Evolutionary conservation across 2,329 filamentous ascomycete genomes (phyloP).

Genomic region (Cryphonectria radicalis): DNA sequence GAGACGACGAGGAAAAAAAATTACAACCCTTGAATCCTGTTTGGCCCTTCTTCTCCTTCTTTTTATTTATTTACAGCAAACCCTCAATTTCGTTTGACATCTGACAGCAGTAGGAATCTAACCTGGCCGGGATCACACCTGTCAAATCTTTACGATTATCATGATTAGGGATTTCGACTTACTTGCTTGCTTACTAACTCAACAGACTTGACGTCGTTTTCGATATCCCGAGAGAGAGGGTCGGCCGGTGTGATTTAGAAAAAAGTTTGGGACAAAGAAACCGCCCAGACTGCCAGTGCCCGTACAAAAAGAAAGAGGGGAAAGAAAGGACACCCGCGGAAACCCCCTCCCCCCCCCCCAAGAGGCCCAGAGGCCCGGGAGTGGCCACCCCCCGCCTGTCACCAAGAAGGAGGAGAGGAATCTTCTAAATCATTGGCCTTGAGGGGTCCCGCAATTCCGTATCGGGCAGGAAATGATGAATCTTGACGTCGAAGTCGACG

Average conservation of each 20-base stretch:
- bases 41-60: too few species aligned
- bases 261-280: background rate
- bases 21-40: background rate
- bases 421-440: background rate
- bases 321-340: too few species aligned
- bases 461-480: background rate
- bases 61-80: background rate
- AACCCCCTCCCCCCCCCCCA: background rate
- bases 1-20: background rate
- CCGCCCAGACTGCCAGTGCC: background rate
- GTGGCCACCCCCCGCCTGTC: background rate
- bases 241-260: background rate
- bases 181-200: background rate
- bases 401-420: background rate
- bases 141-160: too few species aligned
- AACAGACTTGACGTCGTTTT: background rate
- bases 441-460: background rate
- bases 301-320: too few species aligned
- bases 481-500: background rate
- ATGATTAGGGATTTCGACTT: too few species aligned
- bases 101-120: background rate
- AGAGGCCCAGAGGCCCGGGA: conserved; percentile 1
- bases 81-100: background rate
- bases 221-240: background rate
- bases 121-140: background rate